Evolutionary conservation across 2,329 filamentous ascomycete genomes (phyloP).

Genomic region (Penicillium sp.): DNA sequence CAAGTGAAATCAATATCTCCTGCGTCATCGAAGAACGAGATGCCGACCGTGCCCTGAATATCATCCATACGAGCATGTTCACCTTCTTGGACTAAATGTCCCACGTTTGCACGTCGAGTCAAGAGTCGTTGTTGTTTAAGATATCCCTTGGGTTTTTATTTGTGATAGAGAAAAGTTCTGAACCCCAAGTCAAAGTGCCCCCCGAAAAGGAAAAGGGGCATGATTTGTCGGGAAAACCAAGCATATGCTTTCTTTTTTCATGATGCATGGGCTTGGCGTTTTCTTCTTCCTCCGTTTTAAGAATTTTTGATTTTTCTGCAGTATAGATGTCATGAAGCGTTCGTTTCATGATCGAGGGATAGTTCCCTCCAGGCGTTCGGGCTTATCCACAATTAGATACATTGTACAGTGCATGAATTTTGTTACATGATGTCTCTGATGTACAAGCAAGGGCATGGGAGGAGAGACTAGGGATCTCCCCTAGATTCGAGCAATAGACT

Average conservation of each 20-base stretch:
- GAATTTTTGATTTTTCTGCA: not conserved
- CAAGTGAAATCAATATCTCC: slow-evolving; percentile 98
- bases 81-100: slow-evolving; percentile 75
- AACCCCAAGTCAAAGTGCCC: not conserved
- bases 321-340: slow-evolving; percentile 15
- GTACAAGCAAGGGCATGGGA: slow-evolving; percentile 6
- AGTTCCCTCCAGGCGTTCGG: not conserved
- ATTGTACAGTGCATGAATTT: slow-evolving; percentile 15
- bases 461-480: slow-evolving; percentile 6
- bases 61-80: slow-evolving; percentile 94
- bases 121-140: slow-evolving; percentile 25
- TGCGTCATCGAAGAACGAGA: slow-evolving; percentile 93
- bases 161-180: slow-evolving; percentile 22
- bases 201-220: not conserved
- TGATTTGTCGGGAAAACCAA: slow-evolving; percentile 2
- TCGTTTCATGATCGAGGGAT: slow-evolving; percentile 4
- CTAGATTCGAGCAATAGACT: slow-evolving; percentile 6
- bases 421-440: slow-evolving; percentile 7
- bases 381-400: not conserved
- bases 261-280: slow-evolving; percentile 27
- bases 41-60: slow-evolving; percentile 89
- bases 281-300: slow-evolving; percentile 1
- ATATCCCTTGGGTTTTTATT: slow-evolving; percentile 24
- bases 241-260: slow-evolving; percentile 12
- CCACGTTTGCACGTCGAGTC: slow-evolving; percentile 6